phyloP scores from a whole-genome alignment of 805 yeast genomes.

The Lipomyces sp. region DNA sequence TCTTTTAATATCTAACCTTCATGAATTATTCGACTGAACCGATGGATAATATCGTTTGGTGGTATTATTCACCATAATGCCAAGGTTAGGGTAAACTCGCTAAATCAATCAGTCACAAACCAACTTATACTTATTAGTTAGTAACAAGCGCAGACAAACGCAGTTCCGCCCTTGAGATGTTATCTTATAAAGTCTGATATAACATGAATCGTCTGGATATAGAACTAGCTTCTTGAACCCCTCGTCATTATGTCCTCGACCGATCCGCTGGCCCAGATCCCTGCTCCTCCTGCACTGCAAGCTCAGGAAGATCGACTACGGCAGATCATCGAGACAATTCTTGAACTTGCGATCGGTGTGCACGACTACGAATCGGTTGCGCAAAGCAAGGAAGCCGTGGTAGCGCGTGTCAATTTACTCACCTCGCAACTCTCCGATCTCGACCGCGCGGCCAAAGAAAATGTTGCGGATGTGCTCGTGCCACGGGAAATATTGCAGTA shows the following conservation, averaged over 20 bases:
- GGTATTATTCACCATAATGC: too few relatives aligned
- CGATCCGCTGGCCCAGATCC: constrained; percentile 22
- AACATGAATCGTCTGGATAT: background rate
- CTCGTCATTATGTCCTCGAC: constrained; percentile 14
- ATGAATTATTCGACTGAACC: too few relatives aligned
- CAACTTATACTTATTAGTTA: too few relatives aligned
- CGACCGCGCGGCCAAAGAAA: constrained; percentile 17
- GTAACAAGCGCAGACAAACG: too few relatives aligned
- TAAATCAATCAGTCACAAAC: too few relatives aligned
- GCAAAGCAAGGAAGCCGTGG: constrained; percentile 68
- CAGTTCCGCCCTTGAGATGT: too few relatives aligned
- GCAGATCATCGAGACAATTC: constrained; percentile 72
- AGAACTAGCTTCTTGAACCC: background rate
- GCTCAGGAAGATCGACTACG: constrained; percentile 49
- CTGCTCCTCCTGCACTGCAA: constrained; percentile 25
- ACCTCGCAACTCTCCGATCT: constrained; percentile 27
- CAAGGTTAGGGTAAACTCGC: too few relatives aligned
- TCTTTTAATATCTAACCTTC: too few relatives aligned
- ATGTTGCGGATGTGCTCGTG: constrained; percentile 39
- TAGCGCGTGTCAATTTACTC: constrained; percentile 42
- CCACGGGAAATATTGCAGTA: constrained; percentile 89
- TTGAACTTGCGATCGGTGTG: constrained; percentile 87
- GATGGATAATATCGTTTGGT: too few relatives aligned
- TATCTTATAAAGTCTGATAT: background rate
- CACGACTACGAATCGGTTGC: constrained; percentile 92